A percentile compares a stretch with the other conserved stretches of the same genome.
These are phyloP conservation scores for Rhizoclosmatium sp. DNA, from an alignment of 192 early-diverging fungal genomes.

Conservation along the genomic window DNA sequence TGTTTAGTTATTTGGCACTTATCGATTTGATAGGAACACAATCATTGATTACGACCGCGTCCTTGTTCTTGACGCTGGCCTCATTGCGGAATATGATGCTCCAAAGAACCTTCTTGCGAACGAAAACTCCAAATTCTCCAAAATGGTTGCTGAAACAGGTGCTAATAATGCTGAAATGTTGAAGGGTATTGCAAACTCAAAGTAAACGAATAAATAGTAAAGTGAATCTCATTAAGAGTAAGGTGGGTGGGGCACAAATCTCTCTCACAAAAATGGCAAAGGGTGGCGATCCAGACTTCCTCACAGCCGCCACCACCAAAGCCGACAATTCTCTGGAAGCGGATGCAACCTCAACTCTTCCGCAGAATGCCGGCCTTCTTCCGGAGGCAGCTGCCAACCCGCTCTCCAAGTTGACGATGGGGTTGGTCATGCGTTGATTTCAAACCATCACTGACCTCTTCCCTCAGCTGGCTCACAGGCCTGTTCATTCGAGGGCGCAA, in stretches of 20 bases:
- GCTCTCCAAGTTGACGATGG: slow-evolving; percentile 16
- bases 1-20: neutral
- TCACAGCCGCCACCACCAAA: neutral
- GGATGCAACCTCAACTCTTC: neutral
- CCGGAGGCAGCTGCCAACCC: slow-evolving; percentile 10
- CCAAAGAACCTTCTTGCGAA: slow-evolving; percentile 70
- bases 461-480: slow-evolving; percentile 17
- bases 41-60: slow-evolving; percentile 51
- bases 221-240: too few species aligned
- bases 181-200: slow-evolving; percentile 15
- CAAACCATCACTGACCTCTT: neutral
- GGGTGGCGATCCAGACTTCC: neutral
- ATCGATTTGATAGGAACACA: slow-evolving; percentile 25
- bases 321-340: neutral
- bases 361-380: slow-evolving; percentile 16
- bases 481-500: slow-evolving; percentile 49
- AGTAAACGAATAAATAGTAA: neutral
- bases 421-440: neutral
- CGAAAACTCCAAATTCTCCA: slow-evolving; percentile 35
- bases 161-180: slow-evolving; percentile 34
- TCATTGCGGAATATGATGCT: slow-evolving; percentile 82
- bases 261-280: neutral
- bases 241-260: too few species aligned
- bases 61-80: slow-evolving; percentile 73
- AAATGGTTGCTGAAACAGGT: slow-evolving; percentile 52